A percentile compares a stretch with the other conserved stretches of the same genome.
Evolutionary conservation across 2,329 filamentous ascomycete species (phyloP).

Genomic region (Alternaria longipes): DNA sequence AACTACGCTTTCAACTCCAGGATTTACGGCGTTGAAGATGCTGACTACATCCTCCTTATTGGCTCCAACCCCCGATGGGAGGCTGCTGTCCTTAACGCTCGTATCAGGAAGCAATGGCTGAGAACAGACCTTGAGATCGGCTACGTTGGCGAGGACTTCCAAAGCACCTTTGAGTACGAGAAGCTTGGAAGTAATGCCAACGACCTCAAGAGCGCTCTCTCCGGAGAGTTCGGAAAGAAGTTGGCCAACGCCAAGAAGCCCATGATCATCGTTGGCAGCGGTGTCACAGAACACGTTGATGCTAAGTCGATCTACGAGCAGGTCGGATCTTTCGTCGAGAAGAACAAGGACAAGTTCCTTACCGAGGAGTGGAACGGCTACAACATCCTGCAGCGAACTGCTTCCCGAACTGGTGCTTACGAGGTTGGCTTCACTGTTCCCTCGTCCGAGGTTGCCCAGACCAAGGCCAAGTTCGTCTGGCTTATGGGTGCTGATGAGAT

Average conservation of each 20-base stretch:
- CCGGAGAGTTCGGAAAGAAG: constrained; percentile 92
- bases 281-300: constrained; percentile 88
- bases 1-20: constrained; percentile 98
- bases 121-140: constrained; percentile 93
- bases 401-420: constrained; percentile 90
- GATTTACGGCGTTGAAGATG: constrained; percentile 92
- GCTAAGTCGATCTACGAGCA: constrained; percentile 93
- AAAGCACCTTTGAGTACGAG: constrained; percentile 95
- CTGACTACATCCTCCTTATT: constrained; percentile 89
- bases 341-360: constrained; percentile 87
- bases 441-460: constrained; percentile 80
- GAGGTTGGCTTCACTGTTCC: constrained; percentile 94
- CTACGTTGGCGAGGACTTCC: constrained; percentile 87
- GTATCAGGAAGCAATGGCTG: constrained; percentile 97
- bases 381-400: constrained; percentile 93
- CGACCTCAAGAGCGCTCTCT: constrained; percentile 83
- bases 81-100: constrained; percentile 92
- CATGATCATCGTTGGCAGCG: constrained; percentile 96
- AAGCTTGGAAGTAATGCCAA: constrained; percentile 83
- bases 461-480: constrained; percentile 94
- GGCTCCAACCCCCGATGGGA: constrained; percentile 96
- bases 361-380: constrained; percentile 96
- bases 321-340: constrained; percentile 89
- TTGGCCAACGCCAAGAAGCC: constrained; percentile 86
- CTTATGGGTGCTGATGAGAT: constrained; percentile 95